Percentiles rank a stretch among this genome's conserved stretches.
Evolutionary conservation across 1,139 yeast genomes (phyloP).

Genomic region (Taphrina confusa): DNA sequence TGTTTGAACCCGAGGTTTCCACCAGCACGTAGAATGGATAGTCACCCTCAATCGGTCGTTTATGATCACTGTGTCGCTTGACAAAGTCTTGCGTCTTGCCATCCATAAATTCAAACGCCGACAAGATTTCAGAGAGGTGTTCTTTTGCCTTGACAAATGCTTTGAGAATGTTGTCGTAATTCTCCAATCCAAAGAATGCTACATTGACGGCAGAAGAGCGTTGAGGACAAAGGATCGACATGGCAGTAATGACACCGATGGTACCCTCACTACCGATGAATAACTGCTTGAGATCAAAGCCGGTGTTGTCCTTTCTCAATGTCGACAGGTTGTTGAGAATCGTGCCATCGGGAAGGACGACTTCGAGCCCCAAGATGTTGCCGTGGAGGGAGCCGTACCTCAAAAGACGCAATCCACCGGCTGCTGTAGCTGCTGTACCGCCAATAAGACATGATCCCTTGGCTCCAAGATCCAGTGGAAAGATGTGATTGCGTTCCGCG

Average conservation of each 20-base stretch:
- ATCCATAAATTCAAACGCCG: conserved; percentile 97
- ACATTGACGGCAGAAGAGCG: conserved; percentile 86
- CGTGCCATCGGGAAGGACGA: conserved; percentile 86
- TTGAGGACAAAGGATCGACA: conserved; percentile 87
- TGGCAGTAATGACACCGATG: conserved; percentile 84
- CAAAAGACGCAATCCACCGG: conserved; percentile 87
- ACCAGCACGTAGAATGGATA: conserved; percentile 87
- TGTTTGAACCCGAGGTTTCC: conserved; percentile 91
- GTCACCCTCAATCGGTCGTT: conserved; percentile 76
- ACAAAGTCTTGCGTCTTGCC: conserved; percentile 68
- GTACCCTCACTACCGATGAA: conserved; percentile 95
- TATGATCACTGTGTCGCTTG: conserved; percentile 50
- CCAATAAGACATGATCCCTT: conserved; percentile 97
- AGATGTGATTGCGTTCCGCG: conserved; percentile 79
- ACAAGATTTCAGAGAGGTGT: conserved; percentile 79
- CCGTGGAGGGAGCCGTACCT: conserved; percentile 95
- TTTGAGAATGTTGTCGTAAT: conserved; percentile 78
- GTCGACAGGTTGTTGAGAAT: conserved; percentile 76
- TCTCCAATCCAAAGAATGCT: conserved; percentile 79
- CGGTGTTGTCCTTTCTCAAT: conserved; percentile 84
- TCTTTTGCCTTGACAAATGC: conserved; percentile 76
- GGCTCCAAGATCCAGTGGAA: conserved; percentile 94
- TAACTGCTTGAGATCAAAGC: conserved; percentile 86
- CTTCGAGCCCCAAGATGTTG: conserved; percentile 85
- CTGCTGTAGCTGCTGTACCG: conserved; percentile 93